phyloP scores from a whole-genome alignment of 2,329 filamentous ascomycete genomes.

The Microthyrium microscopicum region DNA sequence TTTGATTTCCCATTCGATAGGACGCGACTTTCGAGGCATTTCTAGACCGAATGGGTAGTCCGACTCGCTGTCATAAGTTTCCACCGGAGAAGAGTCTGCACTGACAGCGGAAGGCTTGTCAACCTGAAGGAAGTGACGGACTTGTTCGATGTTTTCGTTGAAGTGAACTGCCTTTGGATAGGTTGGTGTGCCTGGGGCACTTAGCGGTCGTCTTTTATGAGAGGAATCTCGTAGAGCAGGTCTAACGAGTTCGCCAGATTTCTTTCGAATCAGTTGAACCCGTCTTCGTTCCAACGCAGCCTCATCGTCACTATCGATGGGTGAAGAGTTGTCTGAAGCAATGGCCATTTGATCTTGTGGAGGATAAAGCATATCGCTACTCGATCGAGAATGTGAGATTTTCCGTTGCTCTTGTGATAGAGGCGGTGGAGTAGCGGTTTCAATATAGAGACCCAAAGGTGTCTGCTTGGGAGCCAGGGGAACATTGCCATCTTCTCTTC shows the following conservation, averaged over 20 bases:
- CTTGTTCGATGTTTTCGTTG: slow-evolving; percentile 88
- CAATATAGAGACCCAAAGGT: background rate
- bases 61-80: slow-evolving; percentile 68
- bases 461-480: background rate
- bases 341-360: slow-evolving; percentile 26
- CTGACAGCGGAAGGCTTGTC: slow-evolving; percentile 93
- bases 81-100: slow-evolving; percentile 78
- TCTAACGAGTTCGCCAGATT: slow-evolving; percentile 90
- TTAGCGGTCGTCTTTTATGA: slow-evolving; percentile 70
- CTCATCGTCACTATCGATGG: slow-evolving; percentile 41
- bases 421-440: slow-evolving; percentile 17
- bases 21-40: slow-evolving; percentile 27
- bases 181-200: slow-evolving; percentile 93
- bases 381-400: slow-evolving; percentile 44
- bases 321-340: slow-evolving; percentile 31
- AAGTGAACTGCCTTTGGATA: slow-evolving; percentile 98
- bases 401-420: slow-evolving; percentile 40
- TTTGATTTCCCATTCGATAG: slow-evolving; percentile 73
- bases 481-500: background rate
- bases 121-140: slow-evolving; percentile 86
- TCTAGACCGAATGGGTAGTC: slow-evolving; percentile 71
- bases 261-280: slow-evolving; percentile 92
- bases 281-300: slow-evolving; percentile 41
- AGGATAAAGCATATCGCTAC: slow-evolving; percentile 36
- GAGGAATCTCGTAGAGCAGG: slow-evolving; percentile 72